A percentile compares a stretch with the other conserved stretches of the same genome.
Evolutionary conservation across 106 monocot genomes (phyloP).

Genomic region (Ottelia alismoides): DNA sequence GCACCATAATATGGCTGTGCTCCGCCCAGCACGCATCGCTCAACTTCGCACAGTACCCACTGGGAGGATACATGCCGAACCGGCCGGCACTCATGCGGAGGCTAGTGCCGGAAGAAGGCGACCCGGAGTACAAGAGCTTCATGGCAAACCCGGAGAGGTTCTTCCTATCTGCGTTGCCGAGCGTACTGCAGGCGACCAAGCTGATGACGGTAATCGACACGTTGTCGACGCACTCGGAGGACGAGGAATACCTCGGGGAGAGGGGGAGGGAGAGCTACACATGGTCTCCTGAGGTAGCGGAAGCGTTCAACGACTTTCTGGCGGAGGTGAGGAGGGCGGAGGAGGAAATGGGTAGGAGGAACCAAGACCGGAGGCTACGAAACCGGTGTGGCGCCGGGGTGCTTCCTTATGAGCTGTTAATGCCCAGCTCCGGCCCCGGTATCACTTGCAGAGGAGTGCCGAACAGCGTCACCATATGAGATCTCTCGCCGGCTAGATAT

Average conservation of each 20-base stretch:
- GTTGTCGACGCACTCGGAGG: slow-evolving; percentile 81
- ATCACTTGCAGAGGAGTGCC: slow-evolving; percentile 78
- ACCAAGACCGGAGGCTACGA: slow-evolving; percentile 37
- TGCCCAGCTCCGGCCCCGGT: slow-evolving; percentile 70
- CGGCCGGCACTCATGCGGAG: slow-evolving; percentile 85
- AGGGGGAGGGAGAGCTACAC: slow-evolving; percentile 34
- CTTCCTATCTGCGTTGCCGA: slow-evolving; percentile 64
- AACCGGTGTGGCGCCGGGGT: slow-evolving; percentile 94
- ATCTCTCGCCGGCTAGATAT: too few species aligned
- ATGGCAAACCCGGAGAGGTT: slow-evolving; percentile 49
- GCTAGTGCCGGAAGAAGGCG: slow-evolving; percentile 48
- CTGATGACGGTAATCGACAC: slow-evolving; percentile 98
- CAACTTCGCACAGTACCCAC: slow-evolving; percentile 93
- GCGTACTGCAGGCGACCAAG: slow-evolving; percentile 51
- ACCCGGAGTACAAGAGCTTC: slow-evolving; percentile 65
- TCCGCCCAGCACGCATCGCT: slow-evolving; percentile 96
- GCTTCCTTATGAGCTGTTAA: slow-evolving; percentile 73
- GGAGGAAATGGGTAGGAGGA: slow-evolving; percentile 61
- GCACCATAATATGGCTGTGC: slow-evolving; percentile 76
- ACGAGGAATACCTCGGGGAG: slow-evolving; percentile 96
- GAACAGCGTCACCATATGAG: slow-evolving; percentile 74
- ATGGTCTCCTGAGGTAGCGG: slow-evolving; percentile 68
- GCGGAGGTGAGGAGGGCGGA: slow-evolving; percentile 53
- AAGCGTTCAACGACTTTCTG: slow-evolving; percentile 47
- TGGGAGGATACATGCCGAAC: slow-evolving; percentile 94